Conservation (phyloP, 164 flowering plant species). For the Pachysandra terminalis region DNA sequence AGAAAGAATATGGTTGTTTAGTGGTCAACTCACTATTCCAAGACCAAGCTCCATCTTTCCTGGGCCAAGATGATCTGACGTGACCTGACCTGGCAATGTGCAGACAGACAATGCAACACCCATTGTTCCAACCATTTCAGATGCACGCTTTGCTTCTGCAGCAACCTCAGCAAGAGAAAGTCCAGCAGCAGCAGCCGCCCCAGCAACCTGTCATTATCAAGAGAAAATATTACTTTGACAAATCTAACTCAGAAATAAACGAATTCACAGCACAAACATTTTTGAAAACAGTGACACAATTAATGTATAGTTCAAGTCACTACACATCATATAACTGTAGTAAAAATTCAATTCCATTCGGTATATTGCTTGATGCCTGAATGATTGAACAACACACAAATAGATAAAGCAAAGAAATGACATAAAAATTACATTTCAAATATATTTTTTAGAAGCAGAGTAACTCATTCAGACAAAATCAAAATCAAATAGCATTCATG, state of each 20-base stretch:
- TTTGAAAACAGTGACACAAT: too few species aligned
- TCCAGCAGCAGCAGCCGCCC: constrained; percentile 92
- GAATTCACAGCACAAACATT: too few species aligned
- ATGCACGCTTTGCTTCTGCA: constrained; percentile 85
- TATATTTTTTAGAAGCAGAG: too few species aligned
- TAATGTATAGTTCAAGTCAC: not conserved
- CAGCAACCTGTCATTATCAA: constrained; percentile 56
- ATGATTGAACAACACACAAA: too few species aligned
- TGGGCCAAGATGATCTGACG: constrained; percentile 83
- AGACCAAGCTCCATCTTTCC: constrained; percentile 99
- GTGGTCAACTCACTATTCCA: constrained; percentile 71
- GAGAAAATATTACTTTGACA: not conserved
- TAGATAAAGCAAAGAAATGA: too few species aligned
- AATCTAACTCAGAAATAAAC: too few species aligned
- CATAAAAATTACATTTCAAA: too few species aligned
- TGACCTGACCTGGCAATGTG: constrained; percentile 81
- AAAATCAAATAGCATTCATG: too few species aligned
- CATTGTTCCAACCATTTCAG: constrained; percentile 94
- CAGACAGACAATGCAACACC: constrained; percentile 93
- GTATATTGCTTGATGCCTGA: too few species aligned
- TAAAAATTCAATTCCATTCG: too few species aligned
- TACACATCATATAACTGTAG: not conserved
- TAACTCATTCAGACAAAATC: too few species aligned
- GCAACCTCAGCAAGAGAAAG: constrained; percentile 80
- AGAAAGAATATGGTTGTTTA: not conserved